Conservation (phyloP, 768 basidiomycete genomes). For the Leccinum boreale region DNA sequence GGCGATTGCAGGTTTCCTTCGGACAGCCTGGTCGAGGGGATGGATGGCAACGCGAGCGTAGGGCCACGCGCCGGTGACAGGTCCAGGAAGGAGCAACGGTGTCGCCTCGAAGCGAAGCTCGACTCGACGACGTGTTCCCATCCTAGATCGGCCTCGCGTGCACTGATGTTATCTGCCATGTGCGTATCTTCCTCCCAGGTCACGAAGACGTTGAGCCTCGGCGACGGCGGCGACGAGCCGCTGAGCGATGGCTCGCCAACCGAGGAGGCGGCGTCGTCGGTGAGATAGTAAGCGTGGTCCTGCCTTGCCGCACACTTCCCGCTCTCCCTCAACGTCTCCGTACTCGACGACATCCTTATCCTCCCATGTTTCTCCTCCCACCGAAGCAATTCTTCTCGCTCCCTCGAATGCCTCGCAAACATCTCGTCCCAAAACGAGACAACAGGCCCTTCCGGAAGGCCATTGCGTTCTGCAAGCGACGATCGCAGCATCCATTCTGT, state of each 20-base stretch:
- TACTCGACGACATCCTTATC: constrained; percentile 36
- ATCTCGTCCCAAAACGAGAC: constrained; percentile 61
- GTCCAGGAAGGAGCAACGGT: neutral
- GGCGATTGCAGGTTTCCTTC: constrained; percentile 23
- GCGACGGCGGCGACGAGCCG: constrained; percentile 22
- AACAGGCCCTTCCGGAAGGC: constrained; percentile 22
- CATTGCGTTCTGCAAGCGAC: constrained; percentile 15
- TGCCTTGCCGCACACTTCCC: neutral
- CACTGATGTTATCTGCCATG: constrained; percentile 5
- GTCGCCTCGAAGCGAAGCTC: constrained; percentile 3
- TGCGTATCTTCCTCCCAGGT: constrained; percentile 10
- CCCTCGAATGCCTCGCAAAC: constrained; percentile 51
- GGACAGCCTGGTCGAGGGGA: constrained; percentile 24
- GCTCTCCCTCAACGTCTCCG: constrained; percentile 39
- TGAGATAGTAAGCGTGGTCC: constrained; percentile 12
- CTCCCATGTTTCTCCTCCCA: constrained; percentile 43
- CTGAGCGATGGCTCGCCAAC: constrained; percentile 12
- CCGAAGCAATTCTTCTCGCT: constrained; percentile 51
- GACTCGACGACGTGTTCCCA: constrained; percentile 19
- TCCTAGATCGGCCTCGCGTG: neutral
- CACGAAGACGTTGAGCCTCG: constrained; percentile 11
- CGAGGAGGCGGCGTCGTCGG: constrained; percentile 17
- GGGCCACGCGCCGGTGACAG: constrained; percentile 2
- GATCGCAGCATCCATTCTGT: constrained; percentile 53
- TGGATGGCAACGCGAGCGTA: constrained; percentile 24